A percentile compares a stretch with the other conserved stretches of the same genome.
Evolutionary conservation across 129 eudicot genomes (phyloP).

Genomic region (Flaveria brownii): DNA sequence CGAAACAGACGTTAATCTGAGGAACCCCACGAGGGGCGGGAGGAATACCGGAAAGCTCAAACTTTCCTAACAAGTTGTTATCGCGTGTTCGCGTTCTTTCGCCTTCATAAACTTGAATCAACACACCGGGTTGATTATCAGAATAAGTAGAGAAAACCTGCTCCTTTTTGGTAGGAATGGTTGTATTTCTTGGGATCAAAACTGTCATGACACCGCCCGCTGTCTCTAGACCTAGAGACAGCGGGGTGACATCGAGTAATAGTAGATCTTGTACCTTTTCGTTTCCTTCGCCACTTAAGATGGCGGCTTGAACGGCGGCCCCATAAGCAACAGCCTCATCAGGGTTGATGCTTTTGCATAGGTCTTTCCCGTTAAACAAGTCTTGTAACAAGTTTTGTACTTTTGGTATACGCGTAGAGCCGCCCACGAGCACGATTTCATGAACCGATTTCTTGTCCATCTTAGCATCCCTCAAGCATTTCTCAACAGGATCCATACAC

Average conservation of each 20-base stretch:
- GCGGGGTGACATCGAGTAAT: conserved; percentile 41
- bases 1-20: conserved; percentile 32
- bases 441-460: conserved; percentile 39
- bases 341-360: conserved; percentile 42
- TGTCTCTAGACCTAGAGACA: conserved; percentile 39
- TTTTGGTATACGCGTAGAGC: conserved; percentile 40
- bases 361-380: conserved; percentile 39
- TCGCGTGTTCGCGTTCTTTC: conserved; percentile 35
- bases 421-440: conserved; percentile 42
- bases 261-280: conserved; percentile 36
- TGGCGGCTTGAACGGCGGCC: conserved; percentile 42
- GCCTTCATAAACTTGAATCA: conserved; percentile 40
- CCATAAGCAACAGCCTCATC: conserved; percentile 49
- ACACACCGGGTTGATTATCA: conserved; percentile 34
- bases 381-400: conserved; percentile 41
- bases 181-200: conserved; percentile 39
- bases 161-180: conserved; percentile 38
- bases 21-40: conserved; percentile 39
- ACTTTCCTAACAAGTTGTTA: conserved; percentile 37
- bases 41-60: conserved; percentile 38
- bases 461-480: conserved; percentile 40
- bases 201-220: conserved; percentile 42
- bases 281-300: conserved; percentile 33
- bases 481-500: conserved; percentile 39
- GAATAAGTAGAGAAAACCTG: conserved; percentile 28